phyloP scores from a whole-genome alignment of 1,284 basidiomycete genomes.

The Ustanciosporium gigantosporum region DNA sequence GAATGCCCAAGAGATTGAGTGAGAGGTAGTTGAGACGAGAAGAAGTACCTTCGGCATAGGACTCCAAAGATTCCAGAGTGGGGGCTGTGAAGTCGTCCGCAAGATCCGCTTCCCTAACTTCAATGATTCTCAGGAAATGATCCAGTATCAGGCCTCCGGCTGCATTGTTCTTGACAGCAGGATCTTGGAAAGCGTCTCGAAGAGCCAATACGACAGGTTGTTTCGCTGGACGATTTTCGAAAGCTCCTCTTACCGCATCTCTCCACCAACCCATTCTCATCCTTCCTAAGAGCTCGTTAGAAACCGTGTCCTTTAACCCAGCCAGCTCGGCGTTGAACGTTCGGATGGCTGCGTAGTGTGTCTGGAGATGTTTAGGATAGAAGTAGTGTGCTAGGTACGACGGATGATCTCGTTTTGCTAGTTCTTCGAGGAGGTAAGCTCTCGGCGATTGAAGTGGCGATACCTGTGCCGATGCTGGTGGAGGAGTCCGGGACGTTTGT shows the following conservation, averaged over 20 bases:
- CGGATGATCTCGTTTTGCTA: conserved; percentile 41
- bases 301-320: conserved; percentile 50
- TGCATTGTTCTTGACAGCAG: conserved; percentile 26
- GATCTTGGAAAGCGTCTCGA: conserved; percentile 52
- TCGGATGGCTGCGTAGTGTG: conserved; percentile 55
- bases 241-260: conserved; percentile 51
- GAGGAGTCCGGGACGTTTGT: conserved; percentile 8
- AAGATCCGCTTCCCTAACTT: conserved; percentile 55
- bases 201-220: conserved; percentile 56
- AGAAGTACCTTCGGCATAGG: conserved; percentile 51
- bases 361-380: conserved; percentile 47
- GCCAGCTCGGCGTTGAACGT: conserved; percentile 57
- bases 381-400: conserved; percentile 55
- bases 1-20: conserved; percentile 48
- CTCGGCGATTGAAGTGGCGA: conserved; percentile 32
- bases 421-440: conserved; percentile 20
- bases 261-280: conserved; percentile 60
- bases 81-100: conserved; percentile 48
- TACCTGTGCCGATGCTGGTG: conserved; percentile 21
- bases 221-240: conserved; percentile 47
- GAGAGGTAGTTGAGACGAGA: conserved; percentile 53
- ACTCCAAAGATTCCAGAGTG: conserved; percentile 46
- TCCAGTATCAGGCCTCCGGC: conserved; percentile 54
- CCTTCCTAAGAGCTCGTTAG: conserved; percentile 56
- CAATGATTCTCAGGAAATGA: conserved; percentile 56